Evolutionary conservation across 257 asterid species (phyloP), one percentile per base, ranked within the genome.

Genomic region (Salvia hispanica): DNA sequence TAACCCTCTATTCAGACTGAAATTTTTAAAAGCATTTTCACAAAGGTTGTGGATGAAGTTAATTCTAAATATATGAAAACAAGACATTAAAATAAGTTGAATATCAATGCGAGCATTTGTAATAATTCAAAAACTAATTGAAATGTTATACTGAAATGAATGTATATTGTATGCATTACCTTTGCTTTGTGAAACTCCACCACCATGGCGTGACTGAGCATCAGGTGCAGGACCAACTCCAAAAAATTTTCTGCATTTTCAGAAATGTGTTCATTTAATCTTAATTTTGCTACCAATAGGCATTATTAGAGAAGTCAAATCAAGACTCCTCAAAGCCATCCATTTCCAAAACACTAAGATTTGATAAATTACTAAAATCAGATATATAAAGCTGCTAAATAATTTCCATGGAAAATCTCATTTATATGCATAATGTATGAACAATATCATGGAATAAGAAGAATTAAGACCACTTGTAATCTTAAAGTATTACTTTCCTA

Each of bases 161-260:
- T 57, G 43, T 50, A 37, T 44, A 57, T 44, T 15, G 43, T 25
- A 53, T 28, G 70, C 66, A 79, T 45, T 57, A 88, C 96, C 95
- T 83, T 77, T 80, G 53, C 45, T 69, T 58, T 80, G 77, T 63
- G 84, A 54, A 57, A 16, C 63, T 66, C 70, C 78, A 79, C 79
- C 42, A 76, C 77, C 78, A 65, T 79, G 61, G 62, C 70, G 76
- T 62, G 86, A 69, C 72, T 87, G 80, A 67, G 74, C 68, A 64
- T 18, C 28, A 45, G 81, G 79, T 65, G 81, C 39, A 46, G 81
- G 54, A 66, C 70, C 68, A 55, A 76, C 91, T 72, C 84, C 95
- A 57, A 85, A 89, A 56, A 70, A 37, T 78, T 84, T 85, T 83
- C 98, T 92, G 91, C 75, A 81, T 43, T 65, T 54, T 54, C 50